phyloP scores from a whole-genome alignment of 2,329 filamentous ascomycete species.

The Phaeophleospora eucalypticola region DNA sequence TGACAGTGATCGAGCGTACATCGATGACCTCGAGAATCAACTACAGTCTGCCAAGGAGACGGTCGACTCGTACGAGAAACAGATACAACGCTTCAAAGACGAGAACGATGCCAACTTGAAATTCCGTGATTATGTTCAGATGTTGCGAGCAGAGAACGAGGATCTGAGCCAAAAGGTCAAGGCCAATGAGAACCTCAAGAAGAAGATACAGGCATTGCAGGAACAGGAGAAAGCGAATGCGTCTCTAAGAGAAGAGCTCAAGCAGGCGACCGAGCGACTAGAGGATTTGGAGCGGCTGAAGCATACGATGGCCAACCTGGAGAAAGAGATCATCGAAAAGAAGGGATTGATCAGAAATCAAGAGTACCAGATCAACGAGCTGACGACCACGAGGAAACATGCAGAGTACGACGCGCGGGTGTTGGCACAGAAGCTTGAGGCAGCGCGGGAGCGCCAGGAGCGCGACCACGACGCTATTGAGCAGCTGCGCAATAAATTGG shows the following conservation, averaged over 20 bases:
- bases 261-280: constrained; percentile 41
- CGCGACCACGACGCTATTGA: constrained; percentile 46
- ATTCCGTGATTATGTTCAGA: constrained; percentile 49
- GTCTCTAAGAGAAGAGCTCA: constrained; percentile 43
- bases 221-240: constrained; percentile 45
- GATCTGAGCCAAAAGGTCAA: constrained; percentile 47
- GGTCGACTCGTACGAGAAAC: constrained; percentile 44
- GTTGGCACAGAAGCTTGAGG: constrained; percentile 45
- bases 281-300: constrained; percentile 44
- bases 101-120: constrained; percentile 45
- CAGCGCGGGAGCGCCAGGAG: constrained; percentile 44
- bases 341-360: constrained; percentile 47
- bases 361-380: constrained; percentile 50
- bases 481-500: constrained; percentile 44
- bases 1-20: constrained; percentile 46
- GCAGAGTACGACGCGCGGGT: constrained; percentile 47
- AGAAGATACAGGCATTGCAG: constrained; percentile 50
- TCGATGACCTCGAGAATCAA: constrained; percentile 47
- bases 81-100: constrained; percentile 41
- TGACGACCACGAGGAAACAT: constrained; percentile 45
- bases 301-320: constrained; percentile 41
- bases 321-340: constrained; percentile 51
- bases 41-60: constrained; percentile 42
- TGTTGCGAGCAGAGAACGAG: constrained; percentile 47
- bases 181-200: constrained; percentile 51